Percentiles rank a stretch among this genome's conserved stretches.
phyloP scores from a whole-genome alignment of 345 rosid genomes.

The Eucalyptus lansdowneana region DNA sequence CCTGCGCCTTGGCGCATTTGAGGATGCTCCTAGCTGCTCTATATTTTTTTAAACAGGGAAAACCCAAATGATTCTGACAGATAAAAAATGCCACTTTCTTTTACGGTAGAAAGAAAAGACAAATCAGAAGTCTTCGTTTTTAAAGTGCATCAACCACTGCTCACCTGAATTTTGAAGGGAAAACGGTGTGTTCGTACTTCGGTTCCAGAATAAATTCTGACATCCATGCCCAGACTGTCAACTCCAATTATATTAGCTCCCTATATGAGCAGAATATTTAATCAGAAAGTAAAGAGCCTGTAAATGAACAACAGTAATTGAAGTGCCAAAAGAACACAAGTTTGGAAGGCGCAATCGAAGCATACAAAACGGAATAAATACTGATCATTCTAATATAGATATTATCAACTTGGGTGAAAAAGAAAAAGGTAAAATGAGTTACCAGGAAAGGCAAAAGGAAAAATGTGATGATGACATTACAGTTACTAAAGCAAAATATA shows the following conservation, averaged over 20 bases:
- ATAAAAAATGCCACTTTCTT: neutral
- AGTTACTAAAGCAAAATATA: neutral
- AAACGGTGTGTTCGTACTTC: conserved; percentile 87
- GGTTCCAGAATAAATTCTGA: conserved; percentile 50
- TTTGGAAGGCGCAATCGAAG: neutral
- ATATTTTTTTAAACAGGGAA: neutral
- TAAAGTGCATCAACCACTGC: neutral
- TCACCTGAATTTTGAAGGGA: conserved; percentile 78
- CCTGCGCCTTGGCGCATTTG: neutral
- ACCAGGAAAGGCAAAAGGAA: neutral
- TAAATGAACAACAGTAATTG: neutral
- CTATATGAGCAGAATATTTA: conserved; percentile 7
- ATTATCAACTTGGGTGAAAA: neutral
- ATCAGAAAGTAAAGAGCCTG: neutral
- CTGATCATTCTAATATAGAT: neutral
- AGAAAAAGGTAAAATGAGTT: neutral
- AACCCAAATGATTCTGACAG: neutral
- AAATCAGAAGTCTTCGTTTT: neutral
- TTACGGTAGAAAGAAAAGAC: neutral
- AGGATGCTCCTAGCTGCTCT: neutral
- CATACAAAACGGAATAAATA: neutral
- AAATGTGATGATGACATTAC: neutral
- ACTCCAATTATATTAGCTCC: conserved; percentile 69
- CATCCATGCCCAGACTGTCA: conserved; percentile 93
- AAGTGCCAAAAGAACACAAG: neutral